Evolutionary conservation across 495 filamentous ascomycete genomes (phyloP), one percentile per base, ranked within the genome.

Genomic region (Cairneyella variabilis): DNA sequence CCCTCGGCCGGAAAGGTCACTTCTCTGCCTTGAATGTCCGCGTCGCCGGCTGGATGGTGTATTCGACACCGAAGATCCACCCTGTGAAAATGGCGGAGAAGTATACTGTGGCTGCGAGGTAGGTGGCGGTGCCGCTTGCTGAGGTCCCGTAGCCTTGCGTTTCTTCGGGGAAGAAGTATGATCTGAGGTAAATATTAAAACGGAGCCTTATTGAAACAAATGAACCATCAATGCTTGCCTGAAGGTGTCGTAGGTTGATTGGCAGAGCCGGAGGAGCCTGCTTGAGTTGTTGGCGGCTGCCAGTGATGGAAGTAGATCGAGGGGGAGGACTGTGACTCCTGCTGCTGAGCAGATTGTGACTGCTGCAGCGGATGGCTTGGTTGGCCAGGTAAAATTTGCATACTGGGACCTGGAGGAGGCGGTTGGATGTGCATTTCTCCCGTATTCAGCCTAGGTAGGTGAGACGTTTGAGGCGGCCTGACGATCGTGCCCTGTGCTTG

Each of bases 241-340:
- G 80, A 82, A 58, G 81, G 81, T 59, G 80, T 81, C 65, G 77
- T 74, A 59, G 82, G 76, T 66, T 83, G 82, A 62, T 83, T 78
- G 48, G 74, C 69, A 58, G 75, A 67, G 56, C 71, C 50, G 56
- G 71, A 28, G 18, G 34, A 67, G 49, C 74, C 76, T 58, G 72
- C 66, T 66, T 84, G 82, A 6, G 78, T 76, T 12, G 71, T 74
- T 22, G 90, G 91, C 4, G 91, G 91, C 48, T 89, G 83, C 89
- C 89, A 96, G 62, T 95, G 89, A 63, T 95, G 91, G 56, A 95
- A 95, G 64, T 89, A 95, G 44, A 96, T 85, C 12, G 83, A 83
- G 1, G 83, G 76, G 6, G 88, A 84, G 7, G 82, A 77, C 34
- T 79, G 70, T 48, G 76, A 64, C 25, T 59, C 42, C 70, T 83